These are phyloP conservation scores for Cyberlindnera saturnus DNA, from an alignment of 805 yeast genomes.

Conservation along the genomic window DNA sequence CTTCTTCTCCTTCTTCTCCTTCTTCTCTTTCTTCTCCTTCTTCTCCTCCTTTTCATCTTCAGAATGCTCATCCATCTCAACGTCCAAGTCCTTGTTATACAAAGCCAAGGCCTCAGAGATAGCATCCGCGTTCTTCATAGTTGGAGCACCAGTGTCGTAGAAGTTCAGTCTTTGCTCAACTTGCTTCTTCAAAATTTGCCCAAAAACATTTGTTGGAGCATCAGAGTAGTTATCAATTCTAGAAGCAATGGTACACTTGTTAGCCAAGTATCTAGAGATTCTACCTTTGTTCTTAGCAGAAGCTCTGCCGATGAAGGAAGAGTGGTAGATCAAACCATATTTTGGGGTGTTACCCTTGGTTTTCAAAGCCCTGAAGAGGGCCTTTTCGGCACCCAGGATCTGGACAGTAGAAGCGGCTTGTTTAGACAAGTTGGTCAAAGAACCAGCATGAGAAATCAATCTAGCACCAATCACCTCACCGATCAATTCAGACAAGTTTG, in stretches of 20 bases:
- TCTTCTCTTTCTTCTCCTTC: constrained; percentile 40
- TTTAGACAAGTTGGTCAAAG: constrained; percentile 90
- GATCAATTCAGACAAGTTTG: constrained; percentile 90
- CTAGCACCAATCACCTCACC: constrained; percentile 99
- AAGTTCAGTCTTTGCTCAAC: constrained; percentile 96
- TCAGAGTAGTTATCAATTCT: constrained; percentile 98
- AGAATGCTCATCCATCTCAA: constrained; percentile 31
- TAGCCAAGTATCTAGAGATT: constrained; percentile 96
- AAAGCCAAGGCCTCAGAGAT: constrained; percentile 84
- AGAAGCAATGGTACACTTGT: constrained; percentile 98
- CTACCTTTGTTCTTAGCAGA: constrained; percentile 97
- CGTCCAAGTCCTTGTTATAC: constrained; percentile 41
- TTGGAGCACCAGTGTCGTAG: constrained; percentile 94
- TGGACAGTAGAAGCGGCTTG: constrained; percentile 99
- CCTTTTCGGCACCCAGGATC: constrained; percentile 98
- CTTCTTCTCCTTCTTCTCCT: constrained; percentile 44
- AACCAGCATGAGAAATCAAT: constrained; percentile 97
- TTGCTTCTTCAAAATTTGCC: constrained; percentile 87
- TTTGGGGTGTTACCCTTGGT: constrained; percentile 98
- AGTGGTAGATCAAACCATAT: constrained; percentile 95
- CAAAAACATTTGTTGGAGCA: constrained; percentile 85
- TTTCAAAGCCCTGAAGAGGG: constrained; percentile 95
- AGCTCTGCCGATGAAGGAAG: constrained; percentile 95
- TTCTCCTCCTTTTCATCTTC: constrained; percentile 31
- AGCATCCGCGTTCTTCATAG: constrained; percentile 94